These are phyloP conservation scores for Ascodesmis nigricans DNA, from an alignment of 495 filamentous ascomycete species.

Conservation along the genomic window DNA sequence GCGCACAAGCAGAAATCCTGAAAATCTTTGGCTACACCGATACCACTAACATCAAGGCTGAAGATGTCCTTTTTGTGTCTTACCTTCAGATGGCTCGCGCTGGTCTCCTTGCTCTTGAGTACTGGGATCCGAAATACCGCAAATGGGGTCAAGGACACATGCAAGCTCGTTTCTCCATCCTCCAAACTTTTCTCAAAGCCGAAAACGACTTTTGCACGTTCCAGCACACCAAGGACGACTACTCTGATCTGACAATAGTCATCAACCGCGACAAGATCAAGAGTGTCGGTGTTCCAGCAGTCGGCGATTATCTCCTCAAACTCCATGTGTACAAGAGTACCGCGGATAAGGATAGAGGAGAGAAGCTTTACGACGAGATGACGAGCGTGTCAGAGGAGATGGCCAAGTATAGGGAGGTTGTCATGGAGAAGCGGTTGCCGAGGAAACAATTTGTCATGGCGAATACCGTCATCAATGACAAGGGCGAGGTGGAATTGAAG, in stretches of 20 bases:
- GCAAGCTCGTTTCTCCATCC: slow-evolving; percentile 81
- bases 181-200: slow-evolving; percentile 62
- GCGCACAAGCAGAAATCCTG: slow-evolving; percentile 71
- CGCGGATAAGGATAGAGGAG: slow-evolving; percentile 55
- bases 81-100: slow-evolving; percentile 88
- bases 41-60: slow-evolving; percentile 46
- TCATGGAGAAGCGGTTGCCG: slow-evolving; percentile 69
- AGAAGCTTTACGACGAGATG: slow-evolving; percentile 58
- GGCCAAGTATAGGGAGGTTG: slow-evolving; percentile 50
- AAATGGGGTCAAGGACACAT: slow-evolving; percentile 95
- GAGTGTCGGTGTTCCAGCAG: slow-evolving; percentile 42
- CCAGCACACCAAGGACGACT: slow-evolving; percentile 46
- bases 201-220: slow-evolving; percentile 66
- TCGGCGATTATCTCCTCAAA: slow-evolving; percentile 77
- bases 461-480: slow-evolving; percentile 50
- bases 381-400: slow-evolving; percentile 57
- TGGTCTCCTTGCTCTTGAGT: slow-evolving; percentile 57
- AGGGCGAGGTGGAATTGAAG: slow-evolving; percentile 52
- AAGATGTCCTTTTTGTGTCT: slow-evolving; percentile 60
- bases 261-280: slow-evolving; percentile 72
- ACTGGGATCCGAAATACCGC: slow-evolving; percentile 31
- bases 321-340: slow-evolving; percentile 83
- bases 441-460: slow-evolving; percentile 92
- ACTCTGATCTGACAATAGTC: slow-evolving; percentile 56
- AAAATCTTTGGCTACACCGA: slow-evolving; percentile 82